Conservation (phyloP, 106 monocot genomes). For the Hemerocallis citrina region DNA sequence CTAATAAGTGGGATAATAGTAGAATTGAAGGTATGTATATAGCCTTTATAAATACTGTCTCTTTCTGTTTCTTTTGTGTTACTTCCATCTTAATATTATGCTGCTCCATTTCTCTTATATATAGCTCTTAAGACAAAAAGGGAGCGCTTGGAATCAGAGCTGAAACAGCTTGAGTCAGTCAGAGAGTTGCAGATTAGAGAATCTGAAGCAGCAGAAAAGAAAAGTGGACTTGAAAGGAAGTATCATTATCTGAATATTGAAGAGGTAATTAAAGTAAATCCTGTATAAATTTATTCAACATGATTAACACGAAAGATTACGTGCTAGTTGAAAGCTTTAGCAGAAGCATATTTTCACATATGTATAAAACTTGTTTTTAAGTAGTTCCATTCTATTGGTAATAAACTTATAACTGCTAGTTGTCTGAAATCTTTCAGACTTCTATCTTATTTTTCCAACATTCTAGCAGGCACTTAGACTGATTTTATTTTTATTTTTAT, state of each 20-base stretch:
- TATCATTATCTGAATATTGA: conserved; percentile 75
- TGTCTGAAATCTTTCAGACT: no score
- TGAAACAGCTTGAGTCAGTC: conserved; percentile 66
- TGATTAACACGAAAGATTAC: not conserved
- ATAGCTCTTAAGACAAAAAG: conserved; percentile 82
- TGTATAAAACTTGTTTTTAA: no score
- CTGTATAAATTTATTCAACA: not conserved
- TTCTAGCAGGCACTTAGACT: no score
- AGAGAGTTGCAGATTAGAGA: conserved; percentile 85
- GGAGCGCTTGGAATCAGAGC: conserved; percentile 64
- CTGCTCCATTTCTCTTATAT: not conserved
- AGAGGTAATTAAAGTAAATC: conserved; percentile 39
- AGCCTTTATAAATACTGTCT: not conserved
- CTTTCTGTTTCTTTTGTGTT: no score
- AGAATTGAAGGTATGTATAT: conserved; percentile 62
- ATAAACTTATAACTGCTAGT: no score
- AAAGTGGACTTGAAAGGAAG: conserved; percentile 81
- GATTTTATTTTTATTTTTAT: no score
- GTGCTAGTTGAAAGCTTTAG: not conserved
- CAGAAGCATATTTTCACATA: not conserved
- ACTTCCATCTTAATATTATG: conserved; percentile 11
- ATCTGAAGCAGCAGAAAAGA: conserved; percentile 64
- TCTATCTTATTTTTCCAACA: no score
- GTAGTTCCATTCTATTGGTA: no score
- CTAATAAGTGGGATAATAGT: conserved; percentile 95